Conservation (phyloP, 352 stramenopile species). For the Globisporangium cederbergense region DNA sequence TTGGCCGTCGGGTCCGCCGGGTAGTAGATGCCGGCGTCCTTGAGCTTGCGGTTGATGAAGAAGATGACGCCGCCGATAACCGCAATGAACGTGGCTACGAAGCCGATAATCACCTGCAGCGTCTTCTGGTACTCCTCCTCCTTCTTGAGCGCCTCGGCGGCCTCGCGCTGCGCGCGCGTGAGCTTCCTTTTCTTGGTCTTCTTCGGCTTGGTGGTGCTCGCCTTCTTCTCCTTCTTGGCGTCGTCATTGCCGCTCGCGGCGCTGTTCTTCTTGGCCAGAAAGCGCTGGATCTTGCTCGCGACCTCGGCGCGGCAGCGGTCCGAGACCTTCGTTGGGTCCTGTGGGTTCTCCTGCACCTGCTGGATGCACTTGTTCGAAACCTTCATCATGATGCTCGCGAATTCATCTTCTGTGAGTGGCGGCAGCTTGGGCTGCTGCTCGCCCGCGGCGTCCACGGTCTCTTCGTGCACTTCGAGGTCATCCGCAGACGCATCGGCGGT, state of each 20-base stretch:
- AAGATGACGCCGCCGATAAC: slow-evolving; percentile 51
- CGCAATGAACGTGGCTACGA: slow-evolving; percentile 63
- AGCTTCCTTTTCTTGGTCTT: slow-evolving; percentile 70
- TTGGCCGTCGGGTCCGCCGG: slow-evolving; percentile 49
- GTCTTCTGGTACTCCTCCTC: slow-evolving; percentile 66
- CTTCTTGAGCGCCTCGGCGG: slow-evolving; percentile 55
- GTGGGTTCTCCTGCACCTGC: slow-evolving; percentile 69
- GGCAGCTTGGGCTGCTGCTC: slow-evolving; percentile 35
- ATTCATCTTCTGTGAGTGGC: slow-evolving; percentile 50
- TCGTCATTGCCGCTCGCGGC: slow-evolving; percentile 27
- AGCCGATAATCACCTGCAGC: slow-evolving; percentile 64
- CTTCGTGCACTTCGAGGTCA: slow-evolving; percentile 33
- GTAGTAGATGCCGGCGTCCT: slow-evolving; percentile 77
- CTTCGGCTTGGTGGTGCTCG: slow-evolving; percentile 26
- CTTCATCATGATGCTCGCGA: slow-evolving; percentile 71
- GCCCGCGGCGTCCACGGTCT: slow-evolving; percentile 32
- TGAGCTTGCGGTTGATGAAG: slow-evolving; percentile 85
- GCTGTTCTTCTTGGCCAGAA: slow-evolving; percentile 42
- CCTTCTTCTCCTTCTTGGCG: slow-evolving; percentile 26
- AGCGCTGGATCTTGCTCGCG: slow-evolving; percentile 54
- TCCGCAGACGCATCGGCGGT: slow-evolving; percentile 23
- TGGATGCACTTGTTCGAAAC: slow-evolving; percentile 68
- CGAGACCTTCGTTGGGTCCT: slow-evolving; percentile 56
- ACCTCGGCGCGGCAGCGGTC: slow-evolving; percentile 62
- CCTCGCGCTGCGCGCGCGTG: slow-evolving; percentile 46